Evolutionary conservation across 805 yeast species (phyloP), one percentile per base, ranked within the genome.

Genomic region (Naumovozyma castellii): DNA sequence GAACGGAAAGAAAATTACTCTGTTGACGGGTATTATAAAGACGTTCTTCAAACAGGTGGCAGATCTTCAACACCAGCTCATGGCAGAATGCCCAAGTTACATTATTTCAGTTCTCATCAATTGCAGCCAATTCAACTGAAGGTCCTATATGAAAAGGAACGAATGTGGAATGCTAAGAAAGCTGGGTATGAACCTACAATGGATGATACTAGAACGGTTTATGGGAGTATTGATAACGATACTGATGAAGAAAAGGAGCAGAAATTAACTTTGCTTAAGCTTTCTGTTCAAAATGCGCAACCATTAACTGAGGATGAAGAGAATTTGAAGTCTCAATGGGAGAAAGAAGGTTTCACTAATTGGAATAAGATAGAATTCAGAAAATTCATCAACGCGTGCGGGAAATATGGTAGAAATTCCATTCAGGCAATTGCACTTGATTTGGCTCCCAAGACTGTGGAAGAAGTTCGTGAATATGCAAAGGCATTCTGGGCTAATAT

Each of bases 331-430:
- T 71, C 68, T 35, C 72, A 78, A 32, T 60, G 78, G 38, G 65
- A 81, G 39, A 56, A 60, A 12, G 73, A 79, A 48, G 97, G 97
- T 0, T 90, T 73, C 57, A 62, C 76, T 37, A 76, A 78, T 56
- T 88, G 96, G 95, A 76, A 80, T 41, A 74, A 95, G 58, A 73
- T 90, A 41, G 97, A 92, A 51, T 90, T 90, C 56, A 76, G 78
- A 44, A 84, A 83, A 44, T 87, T 87, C 54, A 77, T 92, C 37
- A 75, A 75, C 37, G 65, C 78, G 32, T 73, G 78, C 56, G 81
- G 82, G 9, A 84, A 84, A 57, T 76, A 80, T 57, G 97, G 98
- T 8, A 73, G 96, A 40, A 76, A 84, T 47, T 74, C 84, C 18
- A 63, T 84, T 37, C 68, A 69, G 29, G 73, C 75, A 2, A 88